A percentile compares a stretch with the other conserved stretches of the same genome.
These are phyloP conservation scores for Patellaria atrata DNA, from an alignment of 495 filamentous ascomycete genomes.

Conservation along the genomic window DNA sequence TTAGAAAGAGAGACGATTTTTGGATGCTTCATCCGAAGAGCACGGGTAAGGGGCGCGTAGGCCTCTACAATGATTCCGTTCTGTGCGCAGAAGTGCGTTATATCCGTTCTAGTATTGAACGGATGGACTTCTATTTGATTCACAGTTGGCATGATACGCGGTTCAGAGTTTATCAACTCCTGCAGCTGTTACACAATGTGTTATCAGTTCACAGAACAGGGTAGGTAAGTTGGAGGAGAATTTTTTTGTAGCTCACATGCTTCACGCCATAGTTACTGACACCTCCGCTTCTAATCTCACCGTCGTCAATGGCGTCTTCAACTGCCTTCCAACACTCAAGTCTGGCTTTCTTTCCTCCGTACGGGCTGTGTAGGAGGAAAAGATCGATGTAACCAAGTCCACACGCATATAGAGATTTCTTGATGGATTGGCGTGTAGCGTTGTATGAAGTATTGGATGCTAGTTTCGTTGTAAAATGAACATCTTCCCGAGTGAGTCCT, in stretches of 20 bases:
- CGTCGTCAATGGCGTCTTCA: constrained; percentile 47
- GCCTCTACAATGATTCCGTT: constrained; percentile 47
- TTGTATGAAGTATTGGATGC: constrained; percentile 43
- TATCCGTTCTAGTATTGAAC: constrained; percentile 47
- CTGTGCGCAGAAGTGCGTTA: constrained; percentile 39
- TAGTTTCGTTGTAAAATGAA: constrained; percentile 58
- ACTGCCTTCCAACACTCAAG: constrained; percentile 50
- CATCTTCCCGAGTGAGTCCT: constrained; percentile 38
- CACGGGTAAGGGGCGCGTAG: constrained; percentile 48
- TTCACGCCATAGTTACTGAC: constrained; percentile 55
- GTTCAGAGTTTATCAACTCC: constrained; percentile 44
- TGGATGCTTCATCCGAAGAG: constrained; percentile 39
- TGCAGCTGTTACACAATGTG: constrained; percentile 37
- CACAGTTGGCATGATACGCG: constrained; percentile 38
- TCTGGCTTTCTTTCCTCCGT: constrained; percentile 43
- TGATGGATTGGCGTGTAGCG: constrained; percentile 40
- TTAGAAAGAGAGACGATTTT: constrained; percentile 34
- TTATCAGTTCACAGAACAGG: too few species aligned
- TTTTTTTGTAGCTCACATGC: constrained; percentile 39
- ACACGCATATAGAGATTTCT: constrained; percentile 36
- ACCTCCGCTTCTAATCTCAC: constrained; percentile 44
- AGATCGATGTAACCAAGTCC: constrained; percentile 56
- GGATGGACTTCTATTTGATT: constrained; percentile 62
- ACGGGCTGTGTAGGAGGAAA: constrained; percentile 52
- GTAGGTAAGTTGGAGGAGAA: too few species aligned